Conservation (phyloP, 2,329 filamentous ascomycete species). For the Paraphoma chrysanthemicola region DNA sequence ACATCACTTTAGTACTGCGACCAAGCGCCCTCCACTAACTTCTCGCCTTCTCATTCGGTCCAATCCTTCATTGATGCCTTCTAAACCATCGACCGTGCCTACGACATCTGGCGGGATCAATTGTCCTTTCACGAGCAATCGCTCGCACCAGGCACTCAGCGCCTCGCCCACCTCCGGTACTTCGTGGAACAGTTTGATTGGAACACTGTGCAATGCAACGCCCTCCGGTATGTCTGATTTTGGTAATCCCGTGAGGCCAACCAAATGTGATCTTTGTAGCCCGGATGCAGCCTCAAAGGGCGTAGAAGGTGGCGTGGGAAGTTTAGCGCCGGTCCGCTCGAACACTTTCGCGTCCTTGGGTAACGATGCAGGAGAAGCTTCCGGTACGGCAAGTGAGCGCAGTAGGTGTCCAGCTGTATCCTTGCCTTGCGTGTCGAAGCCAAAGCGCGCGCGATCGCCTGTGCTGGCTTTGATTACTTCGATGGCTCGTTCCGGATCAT, state of each 20-base stretch:
- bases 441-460: conserved; percentile 67
- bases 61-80: conserved; percentile 71
- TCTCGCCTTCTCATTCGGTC: conserved; percentile 71
- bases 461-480: conserved; percentile 69
- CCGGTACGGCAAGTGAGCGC: conserved; percentile 54
- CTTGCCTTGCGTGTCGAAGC: conserved; percentile 70
- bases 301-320: conserved; percentile 39
- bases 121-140: conserved; percentile 61
- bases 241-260: conserved; percentile 72
- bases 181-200: conserved; percentile 79
- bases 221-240: conserved; percentile 58
- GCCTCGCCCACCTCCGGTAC: conserved; percentile 68
- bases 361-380: conserved; percentile 7
- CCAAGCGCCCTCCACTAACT: conserved; percentile 72
- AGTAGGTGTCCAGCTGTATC: conserved; percentile 68
- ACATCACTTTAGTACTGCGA: conserved; percentile 44
- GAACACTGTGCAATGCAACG: conserved; percentile 68
- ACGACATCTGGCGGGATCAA: conserved; percentile 71
- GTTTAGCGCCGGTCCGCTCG: conserved; percentile 12
- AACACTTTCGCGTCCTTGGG: conserved; percentile 17
- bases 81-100: conserved; percentile 67
- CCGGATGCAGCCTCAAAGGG: conserved; percentile 23
- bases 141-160: conserved; percentile 71
- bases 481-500: conserved; percentile 70
- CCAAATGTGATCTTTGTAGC: conserved; percentile 60